These are phyloP conservation scores for Mortierella sp. DNA, from an alignment of 371 early-diverging fungal species.

Conservation along the genomic window DNA sequence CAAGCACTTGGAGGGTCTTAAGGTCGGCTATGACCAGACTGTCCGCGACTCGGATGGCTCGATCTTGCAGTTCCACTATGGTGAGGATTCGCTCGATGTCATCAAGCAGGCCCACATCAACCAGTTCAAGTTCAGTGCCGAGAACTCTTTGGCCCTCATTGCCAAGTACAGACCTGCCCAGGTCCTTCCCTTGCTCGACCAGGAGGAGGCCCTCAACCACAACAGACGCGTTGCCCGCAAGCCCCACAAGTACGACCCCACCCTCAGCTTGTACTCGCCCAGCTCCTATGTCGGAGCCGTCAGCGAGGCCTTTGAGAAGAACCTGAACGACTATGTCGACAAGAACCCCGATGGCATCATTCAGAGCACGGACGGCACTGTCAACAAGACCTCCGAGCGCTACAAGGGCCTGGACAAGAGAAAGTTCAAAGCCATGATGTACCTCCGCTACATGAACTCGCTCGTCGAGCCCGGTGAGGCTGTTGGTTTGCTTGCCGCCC, in stretches of 20 bases:
- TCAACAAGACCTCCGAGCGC: slow-evolving; percentile 70
- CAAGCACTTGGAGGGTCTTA: slow-evolving; percentile 99
- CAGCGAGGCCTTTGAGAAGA: slow-evolving; percentile 78
- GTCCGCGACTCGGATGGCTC: slow-evolving; percentile 97
- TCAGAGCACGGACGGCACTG: slow-evolving; percentile 56
- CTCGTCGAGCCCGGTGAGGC: slow-evolving; percentile 98
- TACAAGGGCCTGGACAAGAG: slow-evolving; percentile 67
- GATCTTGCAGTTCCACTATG: slow-evolving; percentile 98
- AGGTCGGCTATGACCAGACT: slow-evolving; percentile 97
- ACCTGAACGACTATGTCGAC: slow-evolving; percentile 71
- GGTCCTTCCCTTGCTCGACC: slow-evolving; percentile 80
- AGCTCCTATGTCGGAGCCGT: slow-evolving; percentile 91
- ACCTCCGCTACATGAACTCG: slow-evolving; percentile 93
- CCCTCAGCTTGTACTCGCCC: slow-evolving; percentile 86
- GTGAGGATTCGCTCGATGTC: slow-evolving; percentile 99
- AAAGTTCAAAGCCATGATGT: slow-evolving; percentile 92
- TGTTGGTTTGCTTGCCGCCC: slow-evolving; percentile 99
- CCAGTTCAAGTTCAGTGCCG: slow-evolving; percentile 94
- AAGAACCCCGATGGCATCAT: slow-evolving; percentile 78
- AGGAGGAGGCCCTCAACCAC: slow-evolving; percentile 82
- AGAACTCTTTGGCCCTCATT: slow-evolving; percentile 89
- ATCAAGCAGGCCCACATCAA: slow-evolving; percentile 93
- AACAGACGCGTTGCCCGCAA: slow-evolving; percentile 85
- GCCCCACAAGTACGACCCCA: slow-evolving; percentile 84
- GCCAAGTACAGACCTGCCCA: slow-evolving; percentile 85